Evolutionary conservation across 2,329 filamentous ascomycete species (phyloP), one percentile per base, ranked within the genome.

Genomic region (Venturia pyrina): DNA sequence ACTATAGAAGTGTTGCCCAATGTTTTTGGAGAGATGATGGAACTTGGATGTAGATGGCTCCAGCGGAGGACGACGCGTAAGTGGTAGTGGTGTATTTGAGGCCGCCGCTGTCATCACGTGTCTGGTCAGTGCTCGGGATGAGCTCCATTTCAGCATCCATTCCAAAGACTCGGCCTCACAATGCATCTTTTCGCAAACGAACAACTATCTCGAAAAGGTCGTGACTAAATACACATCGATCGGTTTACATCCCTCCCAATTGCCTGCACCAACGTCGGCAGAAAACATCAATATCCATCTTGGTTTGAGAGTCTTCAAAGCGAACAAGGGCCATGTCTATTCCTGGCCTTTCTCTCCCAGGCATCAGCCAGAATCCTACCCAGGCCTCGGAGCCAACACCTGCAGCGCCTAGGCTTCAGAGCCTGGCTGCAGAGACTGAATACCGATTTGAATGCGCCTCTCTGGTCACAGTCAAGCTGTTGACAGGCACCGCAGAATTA

Each of bases 401-500:
- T 40, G 70, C 69, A 48, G 70, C 73, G 5, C 65, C 62, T 19
- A 28, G 60, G 17, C n/a, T 62, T 41, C 76, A 81, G 69, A 74
- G 76, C 4, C 77, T 82, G 21, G 68, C 74, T 11, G 72, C 79
- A n/a, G 76, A 77, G 68, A 77, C 78, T 46, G 80, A 82, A 74
- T 78, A 74, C 69, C 76, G 76, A 68, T 78, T 78, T 70, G 76
- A 78, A 69, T 75, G 76, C 66, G 66, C 71, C 65, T 71, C 71
- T 37, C 70, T 70, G 21, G 70, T 78, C 43, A 72, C 71, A 15
- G 72, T 82, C 70, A 77, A 92, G 79, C 81, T 98, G 34, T 78
- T 91, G 66, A 53, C 66, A 43, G 95, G 95, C 68, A 91, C 88
- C 1, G 95, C 93, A 62, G 95, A 99, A 77, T 87, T 96, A 73